Base-by-base conservation (phyloP, 768 basidiomycete genomes). In the Psilocybe subaeruginosa region DNA sequence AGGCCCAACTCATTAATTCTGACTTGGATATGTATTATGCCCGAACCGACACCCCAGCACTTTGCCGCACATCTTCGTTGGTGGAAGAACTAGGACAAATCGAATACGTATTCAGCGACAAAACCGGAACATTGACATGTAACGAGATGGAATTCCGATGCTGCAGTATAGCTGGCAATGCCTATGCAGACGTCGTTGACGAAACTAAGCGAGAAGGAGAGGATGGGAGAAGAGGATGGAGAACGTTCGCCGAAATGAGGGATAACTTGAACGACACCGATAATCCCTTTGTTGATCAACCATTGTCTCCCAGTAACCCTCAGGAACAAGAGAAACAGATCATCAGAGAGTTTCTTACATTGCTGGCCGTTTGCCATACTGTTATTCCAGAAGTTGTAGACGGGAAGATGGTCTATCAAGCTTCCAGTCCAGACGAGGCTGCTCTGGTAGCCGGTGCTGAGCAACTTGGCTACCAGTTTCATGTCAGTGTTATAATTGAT, bases 31-130 rank as follows among this genome's bases (percentile, higher is more conserved):
- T 99, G 97, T 99, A 99, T 76, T 91, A 99, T 73, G 87, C 90
- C 9, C 87, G 80, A 60, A 97, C 97, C 0, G 97, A 99, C 72
- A 99, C 97, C 0, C 95, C 97, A 0, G 97, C 97, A 0, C 81
- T 99, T 23, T 99, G 97, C 69, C 87, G 97, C n/a, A 99, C 97
- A 0, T 99, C 97, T 0, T 95, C 94, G 2, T 87, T 99, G 17
- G 97, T 99, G 12, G 97, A 99, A 76, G 97, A 99, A 72, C 87
- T 99, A 11, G 97, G 97, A 0, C 97, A 98, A 73, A 99, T 98
- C 62, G 95, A 96, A 79, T 96, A 93, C 69, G 92, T 97, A 2
- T 97, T 97, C 77, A 93, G 91, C 59, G 93, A 96, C 77, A 96
- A 96, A 77, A 95, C 94, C 1, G 93, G 97, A 6, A 99, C 97